These are phyloP conservation scores for Boletus rubroflammeus DNA, from an alignment of 768 basidiomycete species.

Conservation along the genomic window DNA sequence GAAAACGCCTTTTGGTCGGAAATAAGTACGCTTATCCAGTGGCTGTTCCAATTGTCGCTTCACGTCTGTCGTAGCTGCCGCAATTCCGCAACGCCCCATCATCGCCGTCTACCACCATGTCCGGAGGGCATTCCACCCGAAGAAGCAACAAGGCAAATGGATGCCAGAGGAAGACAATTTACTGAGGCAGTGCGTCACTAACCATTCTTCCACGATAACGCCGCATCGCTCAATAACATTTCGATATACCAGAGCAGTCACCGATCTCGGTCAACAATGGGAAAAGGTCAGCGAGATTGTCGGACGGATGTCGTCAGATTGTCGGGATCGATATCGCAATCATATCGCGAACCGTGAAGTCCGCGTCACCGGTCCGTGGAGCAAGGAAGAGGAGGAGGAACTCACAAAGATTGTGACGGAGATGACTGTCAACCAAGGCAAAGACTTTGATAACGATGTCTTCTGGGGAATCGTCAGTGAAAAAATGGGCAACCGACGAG, in stretches of 20 bases:
- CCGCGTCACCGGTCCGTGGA: conserved; percentile 68
- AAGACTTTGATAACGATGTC: conserved; percentile 70
- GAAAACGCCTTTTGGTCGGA: conserved; percentile 76
- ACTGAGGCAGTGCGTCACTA: conserved; percentile 53
- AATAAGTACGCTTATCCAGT: conserved; percentile 52
- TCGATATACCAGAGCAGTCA: conserved; percentile 52
- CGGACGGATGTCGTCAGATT: conserved; percentile 75
- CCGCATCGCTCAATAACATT: conserved; percentile 1
- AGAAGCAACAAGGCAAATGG: conserved; percentile 72
- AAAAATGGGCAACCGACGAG: conserved; percentile 71
- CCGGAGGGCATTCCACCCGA: conserved; percentile 63
- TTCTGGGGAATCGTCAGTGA: conserved; percentile 80
- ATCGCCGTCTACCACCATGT: conserved; percentile 84
- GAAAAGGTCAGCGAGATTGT: conserved; percentile 70
- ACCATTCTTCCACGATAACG: not conserved
- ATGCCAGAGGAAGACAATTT: conserved; percentile 56
- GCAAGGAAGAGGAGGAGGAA: conserved; percentile 74
- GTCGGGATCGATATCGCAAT: conserved; percentile 83
- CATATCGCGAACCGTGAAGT: conserved; percentile 67
- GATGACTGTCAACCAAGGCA: conserved; percentile 70
- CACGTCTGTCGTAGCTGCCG: conserved; percentile 45
- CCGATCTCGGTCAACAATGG: conserved; percentile 72
- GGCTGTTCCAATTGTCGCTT: not conserved
- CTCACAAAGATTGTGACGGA: conserved; percentile 71
- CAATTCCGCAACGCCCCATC: conserved; percentile 73